A percentile compares a stretch with the other conserved stretches of the same genome.
These are phyloP conservation scores for Platanus orientalis DNA, from an alignment of 164 flowering plant genomes.

Conservation along the genomic window DNA sequence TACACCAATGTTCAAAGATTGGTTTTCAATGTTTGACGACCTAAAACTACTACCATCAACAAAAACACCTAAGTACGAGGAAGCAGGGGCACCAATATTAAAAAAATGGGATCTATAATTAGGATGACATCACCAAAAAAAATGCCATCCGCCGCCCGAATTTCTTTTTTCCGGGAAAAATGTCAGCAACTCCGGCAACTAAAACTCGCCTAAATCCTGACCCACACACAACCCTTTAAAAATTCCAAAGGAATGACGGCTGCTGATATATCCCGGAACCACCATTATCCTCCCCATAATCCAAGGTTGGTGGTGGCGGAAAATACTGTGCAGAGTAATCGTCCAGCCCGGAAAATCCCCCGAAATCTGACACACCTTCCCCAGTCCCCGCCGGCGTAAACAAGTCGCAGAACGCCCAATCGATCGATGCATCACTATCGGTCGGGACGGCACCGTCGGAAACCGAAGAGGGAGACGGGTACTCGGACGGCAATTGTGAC, in stretches of 20 bases:
- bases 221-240: slow-evolving; percentile 12
- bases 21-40: too few species aligned
- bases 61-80: too few species aligned
- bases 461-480: slow-evolving; percentile 23
- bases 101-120: too few species aligned
- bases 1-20: too few species aligned
- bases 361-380: slow-evolving; percentile 30
- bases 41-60: too few species aligned
- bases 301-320: slow-evolving; percentile 11
- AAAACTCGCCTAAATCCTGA: slow-evolving; percentile 24
- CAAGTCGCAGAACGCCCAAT: slow-evolving; percentile 30
- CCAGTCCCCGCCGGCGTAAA: slow-evolving; percentile 11
- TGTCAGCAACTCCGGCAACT: slow-evolving; percentile 15
- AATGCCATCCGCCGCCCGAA: neutral
- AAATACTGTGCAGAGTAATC: slow-evolving; percentile 27
- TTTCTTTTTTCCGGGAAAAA: neutral
- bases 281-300: slow-evolving; percentile 23
- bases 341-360: slow-evolving; percentile 34
- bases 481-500: neutral
- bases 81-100: too few species aligned
- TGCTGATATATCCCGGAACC: slow-evolving; percentile 14
- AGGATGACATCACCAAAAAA: neutral
- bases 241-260: slow-evolving; percentile 55
- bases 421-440: slow-evolving; percentile 15
- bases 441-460: slow-evolving; percentile 23